Evolutionary conservation across 139 green algal species (phyloP), one percentile per base, ranked within the genome.

Genomic region (Chlamydomonas sp.): DNA sequence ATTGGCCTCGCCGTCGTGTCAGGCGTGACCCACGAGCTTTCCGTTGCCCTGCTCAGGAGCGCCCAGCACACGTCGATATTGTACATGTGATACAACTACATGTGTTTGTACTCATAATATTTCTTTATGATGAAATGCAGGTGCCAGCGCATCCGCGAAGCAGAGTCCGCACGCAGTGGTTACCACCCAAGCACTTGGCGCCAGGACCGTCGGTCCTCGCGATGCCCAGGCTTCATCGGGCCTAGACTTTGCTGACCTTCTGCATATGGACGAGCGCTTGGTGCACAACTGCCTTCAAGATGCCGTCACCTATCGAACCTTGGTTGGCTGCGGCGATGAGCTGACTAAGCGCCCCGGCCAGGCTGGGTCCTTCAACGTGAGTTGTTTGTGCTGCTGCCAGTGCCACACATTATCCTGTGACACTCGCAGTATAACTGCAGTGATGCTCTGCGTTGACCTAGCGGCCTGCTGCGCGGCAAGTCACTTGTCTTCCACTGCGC

Each of bases 221-320:
- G 31, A 49, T 49, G 31, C 31, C 31, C 31, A 49, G 31, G 57
- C 57, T 9, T 78, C 80, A 14, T 79, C 68, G 0, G 80, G 80
- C 18, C 16, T 69, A 4, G 80, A 85, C 59, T 85, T 85, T 20
- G 61, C 69, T 18, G 80, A 85, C 14, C 60, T 85, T 1, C 17
- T 85, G 4, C 49, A 72, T 1, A 5, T 85, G 6, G 69, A 85
- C 6, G 68, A 78, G 0, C 7, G 6, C 5, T 79, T 60, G 4
- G 80, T 85, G 3, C 20, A 72, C 58, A 66, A 60, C 67, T 61
- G 80, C 10, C 69, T 79, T 6, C 8, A 85, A n/a, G 80, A 85
- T n/a, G 80, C 80, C 5, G 80, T 85, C 31, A 85, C 80, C 10
- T 85, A 77, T 59, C 68, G 80, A 16, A 62, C 63, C 16, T 59